phyloP scores from a whole-genome alignment of 371 early-diverging fungal species.

The Rhizopus delemar region DNA sequence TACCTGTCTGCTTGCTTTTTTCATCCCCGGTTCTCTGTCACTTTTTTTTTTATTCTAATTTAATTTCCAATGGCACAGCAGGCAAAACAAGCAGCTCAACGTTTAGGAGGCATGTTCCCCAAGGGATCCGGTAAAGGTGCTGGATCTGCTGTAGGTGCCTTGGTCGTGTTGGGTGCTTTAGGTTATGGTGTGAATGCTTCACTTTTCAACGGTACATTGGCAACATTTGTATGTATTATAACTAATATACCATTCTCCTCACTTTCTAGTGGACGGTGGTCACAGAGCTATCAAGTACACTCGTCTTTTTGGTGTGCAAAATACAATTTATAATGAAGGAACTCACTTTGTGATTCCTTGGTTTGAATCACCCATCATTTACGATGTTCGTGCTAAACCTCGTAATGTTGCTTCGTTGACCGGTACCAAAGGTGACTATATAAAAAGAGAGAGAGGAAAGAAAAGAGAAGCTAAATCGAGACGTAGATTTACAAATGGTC shows the following conservation, averaged over 20 bases:
- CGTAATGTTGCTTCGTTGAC: constrained; percentile 97
- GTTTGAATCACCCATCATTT: constrained; percentile 94
- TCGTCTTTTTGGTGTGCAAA: constrained; percentile 90
- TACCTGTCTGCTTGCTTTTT: background rate
- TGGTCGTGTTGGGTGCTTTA: constrained; percentile 67
- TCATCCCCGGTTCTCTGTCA: background rate
- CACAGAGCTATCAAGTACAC: constrained; percentile 97
- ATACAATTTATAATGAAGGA: constrained; percentile 88
- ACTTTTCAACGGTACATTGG: constrained; percentile 76
- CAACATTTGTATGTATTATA: background rate
- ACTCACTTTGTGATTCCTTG: constrained; percentile 97
- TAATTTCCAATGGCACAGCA: constrained; percentile 49
- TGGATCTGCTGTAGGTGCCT: constrained; percentile 65
- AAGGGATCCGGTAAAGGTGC: constrained; percentile 66
- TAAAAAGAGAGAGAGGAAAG: background rate
- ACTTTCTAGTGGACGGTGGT: constrained; percentile 87
- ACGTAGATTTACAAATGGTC: constrained; percentile 96
- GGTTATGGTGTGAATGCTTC: constrained; percentile 74
- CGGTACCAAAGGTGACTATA: constrained; percentile 88
- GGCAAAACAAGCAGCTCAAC: constrained; percentile 66
- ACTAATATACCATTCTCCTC: background rate
- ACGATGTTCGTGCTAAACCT: constrained; percentile 97
- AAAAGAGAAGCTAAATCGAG: background rate
- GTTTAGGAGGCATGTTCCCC: constrained; percentile 64
- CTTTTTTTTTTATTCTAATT: background rate